These are phyloP conservation scores for Rhodocollybia butyracea DNA, from an alignment of 768 basidiomycete genomes.

Conservation along the genomic window DNA sequence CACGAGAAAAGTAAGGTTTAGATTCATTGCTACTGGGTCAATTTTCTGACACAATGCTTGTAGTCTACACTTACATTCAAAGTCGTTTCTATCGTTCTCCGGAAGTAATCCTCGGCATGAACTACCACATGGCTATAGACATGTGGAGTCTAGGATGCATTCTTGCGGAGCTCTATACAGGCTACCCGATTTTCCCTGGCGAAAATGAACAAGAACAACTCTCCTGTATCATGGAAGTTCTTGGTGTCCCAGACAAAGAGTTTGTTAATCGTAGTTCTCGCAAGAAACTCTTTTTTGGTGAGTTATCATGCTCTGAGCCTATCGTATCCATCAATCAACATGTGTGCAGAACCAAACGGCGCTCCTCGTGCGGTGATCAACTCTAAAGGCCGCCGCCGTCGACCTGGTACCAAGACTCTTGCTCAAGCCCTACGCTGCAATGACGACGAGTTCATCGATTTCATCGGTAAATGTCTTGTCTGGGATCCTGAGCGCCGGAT, in stretches of 20 bases:
- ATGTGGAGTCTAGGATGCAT: conserved; percentile 99
- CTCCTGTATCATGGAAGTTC: conserved; percentile 98
- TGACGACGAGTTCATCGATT: conserved; percentile 95
- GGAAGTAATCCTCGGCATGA: conserved; percentile 98
- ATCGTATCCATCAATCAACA: conserved; percentile 10
- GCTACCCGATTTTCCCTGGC: conserved; percentile 97
- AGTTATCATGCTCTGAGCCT: conserved; percentile 19
- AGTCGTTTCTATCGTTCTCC: conserved; percentile 99
- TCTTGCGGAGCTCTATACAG: conserved; percentile 93
- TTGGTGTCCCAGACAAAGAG: conserved; percentile 93
- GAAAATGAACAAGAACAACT: conserved; percentile 99
- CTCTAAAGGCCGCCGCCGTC: conserved; percentile 90
- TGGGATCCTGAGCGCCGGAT: conserved; percentile 98
- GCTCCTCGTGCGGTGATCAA: conserved; percentile 91
- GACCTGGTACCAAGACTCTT: conserved; percentile 89
- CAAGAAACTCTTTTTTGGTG: conserved; percentile 95
- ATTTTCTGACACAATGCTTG: conserved; percentile 10
- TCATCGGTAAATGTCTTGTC: conserved; percentile 92
- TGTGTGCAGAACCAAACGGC: conserved; percentile 78
- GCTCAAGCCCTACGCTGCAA: conserved; percentile 87
- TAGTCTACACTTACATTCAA: conserved; percentile 99
- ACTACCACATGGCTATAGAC: conserved; percentile 98
- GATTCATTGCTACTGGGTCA: background rate
- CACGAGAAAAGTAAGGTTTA: conserved; percentile 89
- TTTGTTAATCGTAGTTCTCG: conserved; percentile 92